A percentile compares a stretch with the other conserved stretches of the same genome.
These are phyloP conservation scores for Syzygium oleosum DNA, from an alignment of 345 rosid genomes.

Conservation along the genomic window DNA sequence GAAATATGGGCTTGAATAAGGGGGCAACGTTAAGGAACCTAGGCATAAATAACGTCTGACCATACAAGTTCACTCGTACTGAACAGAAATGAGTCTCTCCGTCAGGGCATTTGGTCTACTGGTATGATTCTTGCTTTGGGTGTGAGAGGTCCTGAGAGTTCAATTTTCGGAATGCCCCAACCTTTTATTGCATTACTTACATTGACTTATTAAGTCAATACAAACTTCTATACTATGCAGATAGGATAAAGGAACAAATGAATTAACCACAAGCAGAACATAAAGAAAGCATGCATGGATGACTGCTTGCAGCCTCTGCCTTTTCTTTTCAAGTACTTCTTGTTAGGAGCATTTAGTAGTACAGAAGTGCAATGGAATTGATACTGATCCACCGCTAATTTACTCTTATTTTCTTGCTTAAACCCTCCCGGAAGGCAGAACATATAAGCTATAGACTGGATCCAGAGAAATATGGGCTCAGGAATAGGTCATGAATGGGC, in stretches of 20 bases:
- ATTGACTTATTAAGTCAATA: background rate
- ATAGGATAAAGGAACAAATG: background rate
- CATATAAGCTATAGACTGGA: background rate
- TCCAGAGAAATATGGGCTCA: background rate
- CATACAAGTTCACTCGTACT: background rate
- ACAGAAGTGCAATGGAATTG: background rate
- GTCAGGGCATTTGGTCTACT: constrained; percentile 69
- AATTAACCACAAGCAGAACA: background rate
- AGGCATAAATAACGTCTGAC: background rate
- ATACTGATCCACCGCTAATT: background rate
- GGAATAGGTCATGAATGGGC: background rate
- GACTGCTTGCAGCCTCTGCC: background rate
- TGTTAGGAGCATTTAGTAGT: background rate
- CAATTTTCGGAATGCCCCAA: constrained; percentile 65
- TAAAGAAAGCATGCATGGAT: background rate
- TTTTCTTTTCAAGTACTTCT: background rate
- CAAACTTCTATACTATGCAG: background rate
- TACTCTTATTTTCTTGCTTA: background rate
- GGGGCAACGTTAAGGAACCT: background rate
- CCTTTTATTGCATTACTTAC: background rate
- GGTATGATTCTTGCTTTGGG: constrained; percentile 87
- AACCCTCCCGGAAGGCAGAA: background rate
- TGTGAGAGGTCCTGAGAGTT: constrained; percentile 82
- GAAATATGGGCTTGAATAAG: background rate
- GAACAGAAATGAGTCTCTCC: background rate